Evolutionary conservation across 306 rosid genomes (phyloP), one percentile per base, ranked within the genome.

Genomic region (Glycine latifolia): DNA sequence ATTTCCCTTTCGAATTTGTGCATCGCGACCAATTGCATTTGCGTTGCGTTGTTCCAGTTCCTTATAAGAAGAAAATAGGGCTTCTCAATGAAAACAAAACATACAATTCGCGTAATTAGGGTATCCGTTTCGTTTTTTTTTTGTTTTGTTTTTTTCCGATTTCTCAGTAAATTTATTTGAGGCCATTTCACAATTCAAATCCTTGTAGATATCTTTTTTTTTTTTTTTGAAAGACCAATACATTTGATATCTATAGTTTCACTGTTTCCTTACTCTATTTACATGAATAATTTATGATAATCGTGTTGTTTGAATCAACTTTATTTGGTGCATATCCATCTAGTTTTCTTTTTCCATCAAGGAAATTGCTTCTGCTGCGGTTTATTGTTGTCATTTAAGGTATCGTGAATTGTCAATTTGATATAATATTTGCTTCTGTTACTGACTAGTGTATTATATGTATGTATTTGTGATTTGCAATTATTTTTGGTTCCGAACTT

Each of bases 351-450:
- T 56, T 26, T 26, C 31, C 31, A 41, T 14, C 14, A 48, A 49
- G 55, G 67, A 73, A 41, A 8, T 82, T 47, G 46, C 37, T 82
- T 47, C 73, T 41, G 46, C 65, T 47, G 60, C 44, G 66, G 48
- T 73, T 15, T 52, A 9, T 53, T 53, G 59, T 53, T 35, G 56
- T 72, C 41, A 7, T 17, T 73, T 49, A 43, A 9, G 20, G 41
- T 54, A 35, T 26, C 55, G n/a, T 74, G 44, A 55, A 62, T 4
- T 33, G 68, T 62, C 77, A 48, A 39, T 20, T 49, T 69, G 65
- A 58, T 68, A 37, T 35, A 15, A 43, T 53, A 41, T 15, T 56
- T 58, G 61, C 33, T 67, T 48, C 50, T 59, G 39, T 69, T 9
- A 12, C 26, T 4, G 73, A 33, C 17, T 50, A 65, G 43, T 39